Evolutionary conservation across 805 yeast species (phyloP).

Genomic region (Cyberlindnera misumaiensis): DNA sequence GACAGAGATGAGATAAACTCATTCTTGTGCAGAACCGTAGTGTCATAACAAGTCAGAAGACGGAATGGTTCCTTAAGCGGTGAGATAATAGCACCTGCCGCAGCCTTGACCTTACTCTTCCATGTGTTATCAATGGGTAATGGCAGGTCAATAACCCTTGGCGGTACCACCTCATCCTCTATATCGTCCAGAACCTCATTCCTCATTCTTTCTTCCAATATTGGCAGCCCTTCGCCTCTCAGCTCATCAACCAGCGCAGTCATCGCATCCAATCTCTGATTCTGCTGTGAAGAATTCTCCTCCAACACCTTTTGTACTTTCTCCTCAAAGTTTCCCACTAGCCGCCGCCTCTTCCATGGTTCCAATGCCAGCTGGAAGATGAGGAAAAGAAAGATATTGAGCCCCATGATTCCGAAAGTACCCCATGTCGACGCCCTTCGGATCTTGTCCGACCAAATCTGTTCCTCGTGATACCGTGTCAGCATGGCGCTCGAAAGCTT

Average conservation of each 20-base stretch:
- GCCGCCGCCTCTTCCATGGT: conserved; percentile 84
- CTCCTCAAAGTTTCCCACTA: conserved; percentile 78
- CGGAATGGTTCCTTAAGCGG: conserved; percentile 12
- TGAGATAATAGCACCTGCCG: not conserved
- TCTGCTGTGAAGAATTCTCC: conserved; percentile 25
- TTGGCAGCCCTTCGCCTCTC: conserved; percentile 15
- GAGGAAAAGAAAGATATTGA: conserved; percentile 70
- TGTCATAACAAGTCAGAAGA: conserved; percentile 4
- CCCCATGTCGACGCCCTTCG: conserved; percentile 96
- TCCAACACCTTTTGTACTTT: conserved; percentile 57
- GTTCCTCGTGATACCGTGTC: conserved; percentile 92
- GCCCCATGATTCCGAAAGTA: conserved; percentile 82
- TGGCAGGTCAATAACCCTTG: conserved; percentile 12
- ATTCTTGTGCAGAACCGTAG: conserved; percentile 2
- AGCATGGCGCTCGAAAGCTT: conserved; percentile 70
- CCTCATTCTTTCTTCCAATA: conserved; percentile 12
- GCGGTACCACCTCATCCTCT: conserved; percentile 6
- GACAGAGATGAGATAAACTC: conserved; percentile 9
- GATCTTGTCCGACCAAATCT: conserved; percentile 96
- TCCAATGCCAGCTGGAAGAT: conserved; percentile 83
- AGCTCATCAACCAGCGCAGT: conserved; percentile 20
- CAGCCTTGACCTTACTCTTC: not conserved
- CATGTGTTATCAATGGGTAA: conserved; percentile 1
- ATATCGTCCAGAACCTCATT: conserved; percentile 16
- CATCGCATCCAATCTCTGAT: conserved; percentile 23